phyloP scores from a whole-genome alignment of 768 basidiomycete species.

The Udeniomyces megalosporus region DNA sequence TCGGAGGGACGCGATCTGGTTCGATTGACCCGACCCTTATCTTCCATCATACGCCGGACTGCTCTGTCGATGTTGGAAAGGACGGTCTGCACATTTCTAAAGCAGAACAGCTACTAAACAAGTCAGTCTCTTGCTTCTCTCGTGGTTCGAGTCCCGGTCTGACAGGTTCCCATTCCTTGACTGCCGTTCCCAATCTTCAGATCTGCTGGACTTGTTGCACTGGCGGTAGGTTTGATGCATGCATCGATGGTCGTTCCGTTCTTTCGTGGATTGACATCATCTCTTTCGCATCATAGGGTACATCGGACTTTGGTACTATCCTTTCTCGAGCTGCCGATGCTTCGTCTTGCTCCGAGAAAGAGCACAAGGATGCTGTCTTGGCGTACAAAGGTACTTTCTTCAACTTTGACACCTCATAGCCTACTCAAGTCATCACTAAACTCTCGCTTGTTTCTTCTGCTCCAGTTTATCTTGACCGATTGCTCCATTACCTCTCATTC shows the following conservation, averaged over 20 bases:
- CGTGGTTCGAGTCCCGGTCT: constrained; percentile 1
- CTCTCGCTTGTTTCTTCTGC: neutral
- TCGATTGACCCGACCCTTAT: constrained; percentile 70
- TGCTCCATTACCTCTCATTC: constrained; percentile 52
- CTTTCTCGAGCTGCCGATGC: constrained; percentile 33
- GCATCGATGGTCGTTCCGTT: too few relatives aligned
- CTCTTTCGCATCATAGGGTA: too few relatives aligned
- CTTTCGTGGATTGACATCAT: too few relatives aligned
- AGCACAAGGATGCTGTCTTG: constrained; percentile 32
- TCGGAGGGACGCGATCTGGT: constrained; percentile 75
- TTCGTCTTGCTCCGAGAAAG: constrained; percentile 24
- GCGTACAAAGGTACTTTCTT: constrained; percentile 42
- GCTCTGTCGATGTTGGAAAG: constrained; percentile 37
- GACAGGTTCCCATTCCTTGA: too few relatives aligned
- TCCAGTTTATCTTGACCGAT: constrained; percentile 51
- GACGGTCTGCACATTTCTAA: constrained; percentile 42
- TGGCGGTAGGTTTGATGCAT: too few relatives aligned
- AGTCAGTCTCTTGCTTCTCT: constrained; percentile 22
- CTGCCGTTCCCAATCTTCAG: constrained; percentile 27
- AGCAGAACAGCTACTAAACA: constrained; percentile 34
- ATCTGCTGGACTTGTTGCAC: constrained; percentile 58
- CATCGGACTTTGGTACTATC: constrained; percentile 65
- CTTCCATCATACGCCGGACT: constrained; percentile 54
- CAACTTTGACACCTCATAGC: neutral
- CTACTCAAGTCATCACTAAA: neutral